These are phyloP conservation scores for Candida oleophila DNA, from an alignment of 805 yeast species.

Conservation along the genomic window DNA sequence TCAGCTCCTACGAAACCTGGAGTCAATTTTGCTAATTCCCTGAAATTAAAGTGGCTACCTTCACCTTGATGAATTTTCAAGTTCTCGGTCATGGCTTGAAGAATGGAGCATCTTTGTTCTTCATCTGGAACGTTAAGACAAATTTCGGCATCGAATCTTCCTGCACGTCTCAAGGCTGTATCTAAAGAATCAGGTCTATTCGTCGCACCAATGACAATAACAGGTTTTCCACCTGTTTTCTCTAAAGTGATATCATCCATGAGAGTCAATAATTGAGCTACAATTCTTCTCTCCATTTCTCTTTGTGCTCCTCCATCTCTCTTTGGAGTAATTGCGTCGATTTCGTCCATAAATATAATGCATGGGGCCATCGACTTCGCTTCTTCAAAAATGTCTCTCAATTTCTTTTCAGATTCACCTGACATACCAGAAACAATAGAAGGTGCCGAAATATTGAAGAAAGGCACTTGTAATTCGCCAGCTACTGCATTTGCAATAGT, in stretches of 20 bases:
- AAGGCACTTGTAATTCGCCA: constrained; percentile 91
- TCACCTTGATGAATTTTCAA: constrained; percentile 58
- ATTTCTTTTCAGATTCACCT: constrained; percentile 95
- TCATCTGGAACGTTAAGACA: constrained; percentile 95
- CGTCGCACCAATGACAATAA: constrained; percentile 92
- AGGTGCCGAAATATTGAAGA: constrained; percentile 89
- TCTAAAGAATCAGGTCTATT: constrained; percentile 95
- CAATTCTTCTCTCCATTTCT: constrained; percentile 96
- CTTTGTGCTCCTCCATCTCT: constrained; percentile 94
- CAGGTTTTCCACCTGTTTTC: constrained; percentile 90
- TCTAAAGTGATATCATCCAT: constrained; percentile 90
- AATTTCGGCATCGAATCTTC: constrained; percentile 93
- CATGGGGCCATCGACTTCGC: constrained; percentile 91
- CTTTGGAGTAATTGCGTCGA: constrained; percentile 97
- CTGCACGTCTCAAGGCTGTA: constrained; percentile 93
- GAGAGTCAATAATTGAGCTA: constrained; percentile 89
- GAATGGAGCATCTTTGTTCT: constrained; percentile 69
- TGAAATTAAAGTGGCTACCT: constrained; percentile 53
- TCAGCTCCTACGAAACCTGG: constrained; percentile 99
- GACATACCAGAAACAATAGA: constrained; percentile 98
- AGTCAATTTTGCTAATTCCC: constrained; percentile 80
- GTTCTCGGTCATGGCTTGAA: constrained; percentile 67
- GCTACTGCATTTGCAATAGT: constrained; percentile 95
- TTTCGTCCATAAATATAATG: constrained; percentile 89
- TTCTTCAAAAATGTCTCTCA: constrained; percentile 90